A percentile compares a stretch with the other conserved stretches of the same genome.
phyloP scores from a whole-genome alignment of 116 monocot species.

The Iris pallida region DNA sequence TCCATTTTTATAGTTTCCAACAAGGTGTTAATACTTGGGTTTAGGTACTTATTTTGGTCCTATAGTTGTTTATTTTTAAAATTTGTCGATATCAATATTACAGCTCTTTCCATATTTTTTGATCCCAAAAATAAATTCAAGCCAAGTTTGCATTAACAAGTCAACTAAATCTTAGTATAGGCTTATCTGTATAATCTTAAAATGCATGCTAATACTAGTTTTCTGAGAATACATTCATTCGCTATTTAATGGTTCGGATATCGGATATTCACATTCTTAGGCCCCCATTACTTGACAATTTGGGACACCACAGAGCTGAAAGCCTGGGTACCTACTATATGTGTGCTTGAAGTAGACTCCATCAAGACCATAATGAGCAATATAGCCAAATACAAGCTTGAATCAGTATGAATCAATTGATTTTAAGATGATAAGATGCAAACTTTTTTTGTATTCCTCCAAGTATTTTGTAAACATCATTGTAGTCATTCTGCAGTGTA shows the following conservation, averaged over 20 bases:
- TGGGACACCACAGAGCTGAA: neutral
- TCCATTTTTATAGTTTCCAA: no score
- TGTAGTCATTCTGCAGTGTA: neutral
- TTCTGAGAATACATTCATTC: neutral
- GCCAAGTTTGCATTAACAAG: no score
- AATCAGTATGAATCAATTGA: conserved; percentile 14
- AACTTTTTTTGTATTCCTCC: conserved; percentile 13
- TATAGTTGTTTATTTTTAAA: no score
- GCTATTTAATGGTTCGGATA: neutral
- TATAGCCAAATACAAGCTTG: conserved; percentile 22
- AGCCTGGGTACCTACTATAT: no score
- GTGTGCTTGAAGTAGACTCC: conserved; percentile 12
- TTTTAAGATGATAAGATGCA: neutral
- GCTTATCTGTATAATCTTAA: no score
- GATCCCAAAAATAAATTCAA: no score
- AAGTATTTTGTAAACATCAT: conserved; percentile 19
- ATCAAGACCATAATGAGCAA: conserved; percentile 18
- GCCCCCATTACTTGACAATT: conserved; percentile 12
- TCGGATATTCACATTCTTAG: neutral
- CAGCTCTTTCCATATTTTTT: no score
- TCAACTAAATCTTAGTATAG: no score
- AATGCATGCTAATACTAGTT: no score
- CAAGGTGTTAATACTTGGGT: no score
- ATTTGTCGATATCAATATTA: no score
- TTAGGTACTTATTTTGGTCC: no score